Conservation (phyloP, 2,329 filamentous ascomycete species). For the Neophaeococcomyces mojaviensis region DNA sequence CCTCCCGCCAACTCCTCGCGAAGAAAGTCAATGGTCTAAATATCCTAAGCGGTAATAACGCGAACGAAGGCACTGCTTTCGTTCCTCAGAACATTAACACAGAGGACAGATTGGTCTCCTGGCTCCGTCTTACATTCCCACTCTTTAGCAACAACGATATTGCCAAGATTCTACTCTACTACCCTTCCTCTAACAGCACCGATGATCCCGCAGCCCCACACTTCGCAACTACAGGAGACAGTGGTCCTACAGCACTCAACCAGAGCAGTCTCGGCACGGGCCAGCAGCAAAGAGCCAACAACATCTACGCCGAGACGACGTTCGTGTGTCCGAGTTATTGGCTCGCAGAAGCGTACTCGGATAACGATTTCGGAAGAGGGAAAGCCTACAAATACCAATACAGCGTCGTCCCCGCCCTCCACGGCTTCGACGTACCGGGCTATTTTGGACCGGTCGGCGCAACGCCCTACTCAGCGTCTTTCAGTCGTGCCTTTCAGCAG, state of each 20-base stretch:
- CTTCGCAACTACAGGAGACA: conserved; percentile 33
- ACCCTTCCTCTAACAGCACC: conserved; percentile 28
- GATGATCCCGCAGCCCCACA: conserved; percentile 22
- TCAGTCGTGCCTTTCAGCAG: conserved; percentile 34
- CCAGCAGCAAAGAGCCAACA: conserved; percentile 47
- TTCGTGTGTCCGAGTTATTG: conserved; percentile 52
- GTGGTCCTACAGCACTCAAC: conserved; percentile 42
- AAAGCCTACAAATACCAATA: conserved; percentile 47
- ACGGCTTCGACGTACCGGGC: conserved; percentile 41
- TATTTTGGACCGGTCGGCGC: conserved; percentile 15
- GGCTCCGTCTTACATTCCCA: conserved; percentile 35
- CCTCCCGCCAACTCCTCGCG: conserved; percentile 31
- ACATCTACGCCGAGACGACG: conserved; percentile 49
- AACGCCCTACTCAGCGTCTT: conserved; percentile 26
- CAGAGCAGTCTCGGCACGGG: conserved; percentile 44
- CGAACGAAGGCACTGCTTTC: conserved; percentile 45
- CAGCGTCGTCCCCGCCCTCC: conserved; percentile 45
- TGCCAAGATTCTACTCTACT: conserved; percentile 32
- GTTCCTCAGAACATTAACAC: conserved; percentile 39
- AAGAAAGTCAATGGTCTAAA: conserved; percentile 33
- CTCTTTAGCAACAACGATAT: conserved; percentile 35
- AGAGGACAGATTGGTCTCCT: conserved; percentile 33
- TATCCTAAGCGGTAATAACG: conserved; percentile 39
- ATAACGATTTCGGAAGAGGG: conserved; percentile 37
- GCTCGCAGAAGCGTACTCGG: conserved; percentile 43